These are phyloP conservation scores for Aspergillus cavernicola DNA, from an alignment of 495 filamentous ascomycete species.

Conservation along the genomic window DNA sequence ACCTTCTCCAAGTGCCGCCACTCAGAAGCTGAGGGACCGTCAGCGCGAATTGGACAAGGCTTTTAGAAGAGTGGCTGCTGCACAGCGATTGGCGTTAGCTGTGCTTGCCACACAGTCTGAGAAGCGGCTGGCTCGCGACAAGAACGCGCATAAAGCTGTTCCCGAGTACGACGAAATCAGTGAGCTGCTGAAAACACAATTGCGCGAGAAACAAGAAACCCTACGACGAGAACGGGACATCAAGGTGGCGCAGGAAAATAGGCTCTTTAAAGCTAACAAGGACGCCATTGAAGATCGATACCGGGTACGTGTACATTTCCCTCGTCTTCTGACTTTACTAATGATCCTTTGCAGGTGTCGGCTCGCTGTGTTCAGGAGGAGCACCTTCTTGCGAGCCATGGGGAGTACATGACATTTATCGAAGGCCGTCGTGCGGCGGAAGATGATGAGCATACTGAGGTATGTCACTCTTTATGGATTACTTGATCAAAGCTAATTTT, in stretches of 20 bases:
- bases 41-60: slow-evolving; percentile 40
- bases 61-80: slow-evolving; percentile 42
- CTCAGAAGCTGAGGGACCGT: slow-evolving; percentile 36
- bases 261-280: slow-evolving; percentile 27
- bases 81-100: slow-evolving; percentile 36
- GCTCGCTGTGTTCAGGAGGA: slow-evolving; percentile 34
- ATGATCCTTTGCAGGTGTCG: slow-evolving; percentile 20
- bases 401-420: slow-evolving; percentile 41
- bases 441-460: slow-evolving; percentile 49
- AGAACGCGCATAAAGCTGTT: slow-evolving; percentile 39
- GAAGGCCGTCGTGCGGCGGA: slow-evolving; percentile 39
- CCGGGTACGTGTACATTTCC: slow-evolving; percentile 22
- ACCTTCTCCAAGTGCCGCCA: slow-evolving; percentile 32
- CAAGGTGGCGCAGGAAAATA: slow-evolving; percentile 25
- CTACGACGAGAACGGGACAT: slow-evolving; percentile 28
- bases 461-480: slow-evolving; percentile 12
- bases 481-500: slow-evolving; percentile 8
- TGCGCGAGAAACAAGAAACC: slow-evolving; percentile 16
- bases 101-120: slow-evolving; percentile 39
- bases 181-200: slow-evolving; percentile 14
- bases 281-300: slow-evolving; percentile 25
- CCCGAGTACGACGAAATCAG: slow-evolving; percentile 38
- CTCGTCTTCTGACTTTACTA: neutral
- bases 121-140: slow-evolving; percentile 35
- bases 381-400: slow-evolving; percentile 34